A percentile compares a stretch with the other conserved stretches of the same genome.
Conservation (phyloP, 129 eudicot genomes). For the Pulicaria dysenterica region DNA sequence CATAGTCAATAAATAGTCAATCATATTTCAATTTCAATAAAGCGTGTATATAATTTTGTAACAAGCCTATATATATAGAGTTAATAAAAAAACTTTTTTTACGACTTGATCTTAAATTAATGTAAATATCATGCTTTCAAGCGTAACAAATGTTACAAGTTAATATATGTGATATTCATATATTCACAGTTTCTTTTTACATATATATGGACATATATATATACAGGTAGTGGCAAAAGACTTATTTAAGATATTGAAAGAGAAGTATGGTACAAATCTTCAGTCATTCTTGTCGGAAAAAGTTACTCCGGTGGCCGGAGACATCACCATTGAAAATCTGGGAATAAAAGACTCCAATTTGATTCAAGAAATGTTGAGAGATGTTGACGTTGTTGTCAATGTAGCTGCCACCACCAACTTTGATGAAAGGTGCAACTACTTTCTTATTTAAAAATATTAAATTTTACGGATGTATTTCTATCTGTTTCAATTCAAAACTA, state of each 20-base stretch:
- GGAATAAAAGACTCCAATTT: conserved; percentile 49
- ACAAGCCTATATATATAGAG: too few species aligned
- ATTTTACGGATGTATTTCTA: neutral
- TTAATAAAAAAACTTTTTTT: too few species aligned
- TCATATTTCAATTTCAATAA: too few species aligned
- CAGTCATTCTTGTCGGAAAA: conserved; percentile 52
- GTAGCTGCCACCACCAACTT: conserved; percentile 83
- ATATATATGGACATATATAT: neutral
- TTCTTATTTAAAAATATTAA: conserved; percentile 7
- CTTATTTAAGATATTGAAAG: conserved; percentile 63
- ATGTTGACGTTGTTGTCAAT: conserved; percentile 61
- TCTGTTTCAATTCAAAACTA: neutral
- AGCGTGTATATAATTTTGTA: too few species aligned
- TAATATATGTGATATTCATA: too few species aligned
- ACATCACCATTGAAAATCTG: conserved; percentile 47
- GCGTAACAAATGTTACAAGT: too few species aligned
- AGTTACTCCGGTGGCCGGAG: conserved; percentile 57
- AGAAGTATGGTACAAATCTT: conserved; percentile 58
- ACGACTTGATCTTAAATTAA: too few species aligned
- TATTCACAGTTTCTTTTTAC: neutral
- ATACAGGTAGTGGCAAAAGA: conserved; percentile 64
- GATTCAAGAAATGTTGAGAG: conserved; percentile 41
- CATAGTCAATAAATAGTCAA: too few species aligned
- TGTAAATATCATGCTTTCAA: too few species aligned
- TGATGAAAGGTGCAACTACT: conserved; percentile 62